Evolutionary conservation across 345 rosid species (phyloP).

Genomic region (Excoecaria cochinchinensis): DNA sequence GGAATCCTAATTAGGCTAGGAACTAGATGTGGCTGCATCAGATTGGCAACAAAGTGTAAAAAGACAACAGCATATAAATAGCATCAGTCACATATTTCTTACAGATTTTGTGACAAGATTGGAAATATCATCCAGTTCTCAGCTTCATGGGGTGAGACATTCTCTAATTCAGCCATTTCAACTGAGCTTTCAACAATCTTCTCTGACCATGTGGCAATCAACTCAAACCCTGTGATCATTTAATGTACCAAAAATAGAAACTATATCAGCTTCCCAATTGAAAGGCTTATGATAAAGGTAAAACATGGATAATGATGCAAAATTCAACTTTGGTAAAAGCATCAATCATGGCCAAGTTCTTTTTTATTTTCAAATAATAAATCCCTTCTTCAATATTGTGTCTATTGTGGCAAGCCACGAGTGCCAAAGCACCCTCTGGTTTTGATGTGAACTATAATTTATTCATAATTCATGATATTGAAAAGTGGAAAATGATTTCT

Average conservation of each 20-base stretch:
- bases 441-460: background rate
- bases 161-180: conserved; percentile 97
- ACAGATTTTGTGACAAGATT: conserved; percentile 59
- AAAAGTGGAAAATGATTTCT: background rate
- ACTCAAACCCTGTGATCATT: conserved; percentile 61
- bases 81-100: conserved; percentile 30
- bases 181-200: conserved; percentile 70
- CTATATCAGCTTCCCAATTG: background rate
- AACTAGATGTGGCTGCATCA: no score
- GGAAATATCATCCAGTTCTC: conserved; percentile 77
- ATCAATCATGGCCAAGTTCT: background rate
- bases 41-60: no score
- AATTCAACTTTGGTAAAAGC: background rate
- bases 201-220: conserved; percentile 71
- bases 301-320: background rate
- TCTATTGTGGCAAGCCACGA: background rate
- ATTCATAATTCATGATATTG: background rate
- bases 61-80: background rate
- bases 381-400: background rate
- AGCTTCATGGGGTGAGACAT: conserved; percentile 88
- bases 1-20: no score
- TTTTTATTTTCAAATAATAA: background rate
- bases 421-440: background rate
- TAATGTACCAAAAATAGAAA: conserved; percentile 25
- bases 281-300: background rate